Evolutionary conservation across 306 rosid species (phyloP).

Genomic region (Astragalus membranaceus): DNA sequence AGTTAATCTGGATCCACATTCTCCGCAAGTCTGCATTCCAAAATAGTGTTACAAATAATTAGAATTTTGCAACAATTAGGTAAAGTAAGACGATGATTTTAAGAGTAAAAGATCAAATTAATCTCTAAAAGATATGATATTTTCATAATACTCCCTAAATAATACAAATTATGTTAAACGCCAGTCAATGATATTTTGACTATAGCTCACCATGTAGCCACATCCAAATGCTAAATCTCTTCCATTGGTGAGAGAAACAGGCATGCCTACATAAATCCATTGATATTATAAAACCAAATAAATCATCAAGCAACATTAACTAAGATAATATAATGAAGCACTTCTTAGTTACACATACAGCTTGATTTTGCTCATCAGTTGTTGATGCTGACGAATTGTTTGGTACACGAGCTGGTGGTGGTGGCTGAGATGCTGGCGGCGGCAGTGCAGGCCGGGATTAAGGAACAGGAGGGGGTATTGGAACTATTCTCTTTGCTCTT

Average conservation of each 20-base stretch:
- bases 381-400: slow-evolving; percentile 23
- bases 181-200: not conserved
- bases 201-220: slow-evolving; percentile 77
- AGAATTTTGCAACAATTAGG: not conserved
- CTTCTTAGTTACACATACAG: slow-evolving; percentile 29
- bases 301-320: not conserved
- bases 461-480: slow-evolving; percentile 68
- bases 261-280: slow-evolving; percentile 49
- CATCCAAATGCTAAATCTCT: slow-evolving; percentile 79
- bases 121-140: no score
- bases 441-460: slow-evolving; percentile 30
- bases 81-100: not conserved
- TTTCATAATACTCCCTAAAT: no score
- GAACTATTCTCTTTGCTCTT: slow-evolving; percentile 46
- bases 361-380: slow-evolving; percentile 43
- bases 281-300: not conserved
- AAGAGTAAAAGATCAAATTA: not conserved
- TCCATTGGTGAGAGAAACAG: slow-evolving; percentile 67
- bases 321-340: not conserved
- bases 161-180: no score
- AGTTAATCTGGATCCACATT: slow-evolving; percentile 61
- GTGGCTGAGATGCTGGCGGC: not conserved
- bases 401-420: slow-evolving; percentile 13
- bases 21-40: slow-evolving; percentile 63
- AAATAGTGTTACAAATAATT: not conserved